Evolutionary conservation across 148 eudicot genomes (phyloP).

Genomic region (Rhododendron molle): DNA sequence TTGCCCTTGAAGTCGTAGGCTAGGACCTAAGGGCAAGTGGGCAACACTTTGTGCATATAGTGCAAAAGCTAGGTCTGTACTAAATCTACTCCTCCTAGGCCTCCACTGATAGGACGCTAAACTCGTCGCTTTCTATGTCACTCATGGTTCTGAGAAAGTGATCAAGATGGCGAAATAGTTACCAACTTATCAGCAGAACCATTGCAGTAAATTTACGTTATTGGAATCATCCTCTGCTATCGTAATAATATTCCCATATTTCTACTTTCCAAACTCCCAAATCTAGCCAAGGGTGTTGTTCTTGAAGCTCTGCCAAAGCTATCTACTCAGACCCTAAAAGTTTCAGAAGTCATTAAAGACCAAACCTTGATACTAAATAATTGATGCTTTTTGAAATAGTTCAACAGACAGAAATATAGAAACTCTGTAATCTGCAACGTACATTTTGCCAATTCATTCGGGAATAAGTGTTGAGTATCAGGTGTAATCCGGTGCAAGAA

Average conservation of each 20-base stretch:
- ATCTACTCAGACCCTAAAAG: background rate
- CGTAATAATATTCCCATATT: background rate
- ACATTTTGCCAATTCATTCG: constrained; percentile 69
- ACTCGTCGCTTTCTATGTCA: background rate
- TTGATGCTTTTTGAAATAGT: background rate
- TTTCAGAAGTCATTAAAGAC: background rate
- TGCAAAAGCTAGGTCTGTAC: background rate
- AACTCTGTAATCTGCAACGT: constrained; percentile 15
- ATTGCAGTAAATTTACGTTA: background rate
- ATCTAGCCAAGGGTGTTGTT: background rate
- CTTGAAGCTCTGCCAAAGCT: background rate
- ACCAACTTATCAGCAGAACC: background rate
- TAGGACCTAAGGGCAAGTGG: background rate
- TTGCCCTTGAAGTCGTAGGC: background rate
- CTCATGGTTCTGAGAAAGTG: background rate
- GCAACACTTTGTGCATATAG: background rate
- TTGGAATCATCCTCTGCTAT: background rate
- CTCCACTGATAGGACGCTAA: background rate
- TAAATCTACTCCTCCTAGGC: background rate
- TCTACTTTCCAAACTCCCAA: background rate
- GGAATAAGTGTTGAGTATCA: constrained; percentile 55
- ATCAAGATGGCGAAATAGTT: background rate
- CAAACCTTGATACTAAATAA: background rate
- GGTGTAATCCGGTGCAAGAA: constrained; percentile 90
- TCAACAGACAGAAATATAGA: background rate